phyloP scores from a whole-genome alignment of 106 monocot species.

The Allium cepa region DNA sequence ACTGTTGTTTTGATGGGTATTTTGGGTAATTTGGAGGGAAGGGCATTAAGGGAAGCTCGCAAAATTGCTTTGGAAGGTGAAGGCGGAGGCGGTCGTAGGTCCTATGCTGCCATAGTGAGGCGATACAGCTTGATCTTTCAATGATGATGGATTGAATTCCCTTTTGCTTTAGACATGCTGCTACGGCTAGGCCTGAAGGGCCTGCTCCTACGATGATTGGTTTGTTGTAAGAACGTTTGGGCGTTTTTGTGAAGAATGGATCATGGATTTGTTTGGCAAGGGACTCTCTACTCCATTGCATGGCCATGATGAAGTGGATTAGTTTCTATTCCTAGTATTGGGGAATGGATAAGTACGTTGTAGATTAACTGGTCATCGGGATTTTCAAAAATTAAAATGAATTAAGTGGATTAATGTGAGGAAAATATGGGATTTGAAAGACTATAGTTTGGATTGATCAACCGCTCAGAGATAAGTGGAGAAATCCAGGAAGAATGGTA shows the following conservation, averaged over 20 bases:
- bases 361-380: too few relatives aligned
- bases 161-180: conserved; percentile 23
- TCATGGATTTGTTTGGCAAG: conserved; percentile 8
- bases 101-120: conserved; percentile 21
- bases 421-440: too few relatives aligned
- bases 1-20: conserved; percentile 27
- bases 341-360: too few relatives aligned
- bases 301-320: neutral
- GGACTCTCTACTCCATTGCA: conserved; percentile 3
- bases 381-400: too few relatives aligned
- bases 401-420: too few relatives aligned
- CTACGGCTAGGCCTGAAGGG: conserved; percentile 26
- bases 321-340: too few relatives aligned
- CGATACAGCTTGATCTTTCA: conserved; percentile 26
- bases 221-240: neutral
- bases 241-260: neutral
- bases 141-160: conserved; percentile 11
- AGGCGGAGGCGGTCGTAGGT: conserved; percentile 31
- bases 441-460: too few relatives aligned
- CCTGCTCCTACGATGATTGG: conserved; percentile 26
- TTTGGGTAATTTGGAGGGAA: conserved; percentile 11
- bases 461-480: too few relatives aligned
- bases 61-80: conserved; percentile 26
- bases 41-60: conserved; percentile 23
- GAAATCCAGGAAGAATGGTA: too few relatives aligned